Conservation (phyloP, 1,284 basidiomycete genomes). For the Ustilago cynodontis region DNA sequence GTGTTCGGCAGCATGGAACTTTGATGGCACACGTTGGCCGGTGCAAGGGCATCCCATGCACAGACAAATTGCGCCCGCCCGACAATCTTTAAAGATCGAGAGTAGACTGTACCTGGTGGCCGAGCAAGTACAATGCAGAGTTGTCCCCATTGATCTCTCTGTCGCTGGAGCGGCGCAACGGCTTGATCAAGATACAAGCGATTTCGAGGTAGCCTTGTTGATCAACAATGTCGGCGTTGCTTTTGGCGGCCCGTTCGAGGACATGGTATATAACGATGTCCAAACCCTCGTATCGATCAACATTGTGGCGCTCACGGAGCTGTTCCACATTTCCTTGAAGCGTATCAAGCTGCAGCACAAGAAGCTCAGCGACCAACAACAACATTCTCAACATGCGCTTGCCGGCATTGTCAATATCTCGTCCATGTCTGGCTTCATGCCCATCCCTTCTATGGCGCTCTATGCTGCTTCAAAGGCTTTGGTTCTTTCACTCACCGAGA, state of each 20-base stretch:
- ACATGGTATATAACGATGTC: conserved; percentile 24
- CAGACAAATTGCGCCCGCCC: too few species aligned
- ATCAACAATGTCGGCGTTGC: conserved; percentile 49
- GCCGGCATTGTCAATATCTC: conserved; percentile 38
- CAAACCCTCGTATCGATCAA: conserved; percentile 28
- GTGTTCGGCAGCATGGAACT: too few species aligned
- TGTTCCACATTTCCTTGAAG: conserved; percentile 33
- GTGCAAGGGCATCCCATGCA: too few species aligned
- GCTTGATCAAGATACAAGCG: conserved; percentile 20
- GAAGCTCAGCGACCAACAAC: conserved; percentile 22
- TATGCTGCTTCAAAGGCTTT: conserved; percentile 43
- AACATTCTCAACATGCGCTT: conserved; percentile 13
- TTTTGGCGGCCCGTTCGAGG: conserved; percentile 26
- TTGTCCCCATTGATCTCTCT: conserved; percentile 32
- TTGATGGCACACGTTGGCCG: too few species aligned
- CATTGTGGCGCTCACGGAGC: conserved; percentile 29
- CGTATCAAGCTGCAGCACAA: conserved; percentile 22
- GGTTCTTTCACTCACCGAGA: conserved; percentile 36
- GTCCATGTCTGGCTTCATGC: conserved; percentile 33
- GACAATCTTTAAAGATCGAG: too few species aligned
- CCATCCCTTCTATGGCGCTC: conserved; percentile 39
- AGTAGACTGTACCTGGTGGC: too few species aligned
- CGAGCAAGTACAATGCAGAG: conserved; percentile 24
- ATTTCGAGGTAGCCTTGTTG: conserved; percentile 26
- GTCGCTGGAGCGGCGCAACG: conserved; percentile 29